Evolutionary conservation across 164 flowering plant species (phyloP).

Genomic region (grape (Vitis vinifera)): ASM3070453v1 NC_081823.1:1332501-1333000

Average conservation of each 20-base stretch:
- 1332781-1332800: slow-evolving; percentile 79
- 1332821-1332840: slow-evolving; percentile 43
- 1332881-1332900: slow-evolving; percentile 95
- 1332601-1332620: slow-evolving; percentile 4
- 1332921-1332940: slow-evolving; percentile 84
- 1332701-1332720: background rate
- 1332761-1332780: slow-evolving; percentile 79
- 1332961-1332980: background rate
- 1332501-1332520: slow-evolving; percentile 51
- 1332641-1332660: background rate
- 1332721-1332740: slow-evolving; percentile 10
- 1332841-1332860: slow-evolving; percentile 62
- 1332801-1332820: slow-evolving; percentile 43
- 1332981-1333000: background rate
- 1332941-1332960: slow-evolving; percentile 29
- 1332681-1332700: background rate
- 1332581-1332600: slow-evolving; percentile 90
- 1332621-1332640: background rate
- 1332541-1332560: slow-evolving; percentile 84
- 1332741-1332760: slow-evolving; percentile 54
- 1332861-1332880: slow-evolving; percentile 94
- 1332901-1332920: slow-evolving; percentile 95
- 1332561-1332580: slow-evolving; percentile 90
- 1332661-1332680: background rate
- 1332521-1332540: slow-evolving; percentile 65